Evolutionary conservation across 148 eudicot genomes (phyloP), one percentile per base, ranked within the genome.

Genomic region (Dysphania ambrosioides): DNA sequence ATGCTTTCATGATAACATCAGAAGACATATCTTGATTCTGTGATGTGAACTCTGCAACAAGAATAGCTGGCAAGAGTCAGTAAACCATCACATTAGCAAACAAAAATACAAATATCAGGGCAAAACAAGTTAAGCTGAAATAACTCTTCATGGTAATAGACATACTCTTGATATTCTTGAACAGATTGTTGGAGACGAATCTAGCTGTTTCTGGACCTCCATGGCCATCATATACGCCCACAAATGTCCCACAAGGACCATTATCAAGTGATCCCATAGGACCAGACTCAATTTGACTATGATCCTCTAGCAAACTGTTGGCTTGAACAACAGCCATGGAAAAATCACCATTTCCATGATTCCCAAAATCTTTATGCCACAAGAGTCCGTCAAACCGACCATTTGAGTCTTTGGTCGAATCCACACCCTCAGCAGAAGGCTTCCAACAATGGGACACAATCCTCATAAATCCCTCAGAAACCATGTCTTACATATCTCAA

Each of bases 311-410:
- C 31, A 84, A 55, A 63, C 77, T 85, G 75, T 92, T 92, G 8
- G 97, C 97, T 85, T 92, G 95, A 72, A 92, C 82, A 3, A 87
- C 87, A 0, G 95, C 95, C 97, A 92, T 92, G 0, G 97, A 92
- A 74, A 87, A 90, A 19, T 88, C 90, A n/a, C 97, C 97, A 81
- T 84, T 72, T n/a, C 82, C 82, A 84, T 92, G 97, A n/a, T 70
- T 72, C 9, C 93, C 97, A 2, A 57, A 84, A 66, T 92, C 93
- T 66, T 89, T 92, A 72, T 88, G 88, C 97, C 97, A 92, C 79
- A 88, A 82, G 70, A 92, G 67, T 12, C 91, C 95, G 53, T 83
- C 73, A 59, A 61, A 79, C 42, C 85, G 82, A 21, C 93, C 88
- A 70, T 23, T 75, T 12, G 68, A 38, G 23, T 87, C 87, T 66